Evolutionary conservation across 805 yeast genomes (phyloP).

Genomic region (Spathaspora gorwiae): DNA sequence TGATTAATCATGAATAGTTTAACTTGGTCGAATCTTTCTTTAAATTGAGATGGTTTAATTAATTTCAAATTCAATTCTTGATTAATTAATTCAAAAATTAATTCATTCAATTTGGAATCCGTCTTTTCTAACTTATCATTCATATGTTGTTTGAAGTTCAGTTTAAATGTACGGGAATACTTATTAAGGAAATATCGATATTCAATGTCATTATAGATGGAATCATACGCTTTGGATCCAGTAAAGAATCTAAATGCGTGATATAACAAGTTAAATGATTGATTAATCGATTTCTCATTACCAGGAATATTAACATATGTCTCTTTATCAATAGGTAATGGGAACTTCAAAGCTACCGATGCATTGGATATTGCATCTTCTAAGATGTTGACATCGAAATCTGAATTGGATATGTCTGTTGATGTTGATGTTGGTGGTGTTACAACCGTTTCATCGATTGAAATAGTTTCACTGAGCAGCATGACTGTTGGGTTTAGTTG

Average conservation of each 20-base stretch:
- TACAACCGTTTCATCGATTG: too few relatives aligned
- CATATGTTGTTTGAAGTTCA: constrained; percentile 26
- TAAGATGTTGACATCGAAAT: constrained; percentile 36
- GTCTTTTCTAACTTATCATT: constrained; percentile 24
- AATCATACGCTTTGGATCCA: constrained; percentile 19
- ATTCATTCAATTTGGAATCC: constrained; percentile 32
- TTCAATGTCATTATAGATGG: constrained; percentile 31
- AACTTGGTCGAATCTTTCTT: constrained; percentile 29
- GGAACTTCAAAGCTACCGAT: constrained; percentile 29
- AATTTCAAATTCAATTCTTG: constrained; percentile 35
- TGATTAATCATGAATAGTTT: constrained; percentile 35
- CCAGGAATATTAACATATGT: constrained; percentile 24
- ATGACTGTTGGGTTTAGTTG: too few relatives aligned
- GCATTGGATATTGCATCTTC: constrained; percentile 29
- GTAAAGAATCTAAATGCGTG: constrained; percentile 29
- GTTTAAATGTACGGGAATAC: constrained; percentile 22
- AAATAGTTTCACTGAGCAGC: too few relatives aligned
- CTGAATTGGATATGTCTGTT: constrained; percentile 5
- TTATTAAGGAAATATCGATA: constrained; percentile 31
- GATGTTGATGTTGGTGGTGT: neutral
- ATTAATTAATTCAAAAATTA: constrained; percentile 30
- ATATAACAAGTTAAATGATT: constrained; percentile 22
- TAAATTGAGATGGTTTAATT: constrained; percentile 29
- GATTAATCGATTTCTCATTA: constrained; percentile 21
- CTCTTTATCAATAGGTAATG: constrained; percentile 34